These are phyloP conservation scores for Diversispora eburnea DNA, from an alignment of 192 early-diverging fungal species.

Conservation along the genomic window DNA sequence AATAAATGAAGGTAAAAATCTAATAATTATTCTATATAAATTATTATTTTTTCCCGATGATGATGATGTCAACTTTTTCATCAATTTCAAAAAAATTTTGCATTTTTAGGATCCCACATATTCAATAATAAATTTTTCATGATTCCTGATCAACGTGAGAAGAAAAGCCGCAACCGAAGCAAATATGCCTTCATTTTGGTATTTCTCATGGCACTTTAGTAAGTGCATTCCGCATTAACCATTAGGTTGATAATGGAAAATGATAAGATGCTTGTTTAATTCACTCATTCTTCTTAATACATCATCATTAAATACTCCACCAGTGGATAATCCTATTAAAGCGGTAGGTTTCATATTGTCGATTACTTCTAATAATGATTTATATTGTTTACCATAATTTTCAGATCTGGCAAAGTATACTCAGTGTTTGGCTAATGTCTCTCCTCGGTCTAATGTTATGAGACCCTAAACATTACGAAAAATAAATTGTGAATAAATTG, in stretches of 20 bases:
- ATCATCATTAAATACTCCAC: constrained; percentile 71
- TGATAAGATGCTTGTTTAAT: constrained; percentile 76
- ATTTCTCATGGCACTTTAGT: constrained; percentile 80
- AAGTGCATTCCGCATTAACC: constrained; percentile 92
- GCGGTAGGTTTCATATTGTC: constrained; percentile 86
- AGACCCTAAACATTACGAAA: constrained; percentile 52
- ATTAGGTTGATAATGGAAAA: constrained; percentile 92
- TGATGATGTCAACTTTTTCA: neutral
- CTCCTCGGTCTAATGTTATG: constrained; percentile 84
- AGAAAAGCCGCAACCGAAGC: constrained; percentile 93
- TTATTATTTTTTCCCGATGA: neutral
- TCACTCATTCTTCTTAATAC: constrained; percentile 73
- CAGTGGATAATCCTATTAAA: constrained; percentile 80
- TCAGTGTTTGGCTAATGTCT: constrained; percentile 78
- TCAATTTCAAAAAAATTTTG: constrained; percentile 8
- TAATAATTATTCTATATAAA: neutral
- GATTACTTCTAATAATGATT: constrained; percentile 67
- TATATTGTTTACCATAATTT: constrained; percentile 76
- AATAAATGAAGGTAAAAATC: too few species aligned
- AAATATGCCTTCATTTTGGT: constrained; percentile 91
- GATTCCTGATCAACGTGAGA: constrained; percentile 63
- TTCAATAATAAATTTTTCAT: constrained; percentile 48
- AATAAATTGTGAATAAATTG: neutral
- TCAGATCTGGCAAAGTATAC: constrained; percentile 83
- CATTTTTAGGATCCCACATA: constrained; percentile 45